Conservation (phyloP, 805 yeast genomes). For the Candida schatavii region DNA sequence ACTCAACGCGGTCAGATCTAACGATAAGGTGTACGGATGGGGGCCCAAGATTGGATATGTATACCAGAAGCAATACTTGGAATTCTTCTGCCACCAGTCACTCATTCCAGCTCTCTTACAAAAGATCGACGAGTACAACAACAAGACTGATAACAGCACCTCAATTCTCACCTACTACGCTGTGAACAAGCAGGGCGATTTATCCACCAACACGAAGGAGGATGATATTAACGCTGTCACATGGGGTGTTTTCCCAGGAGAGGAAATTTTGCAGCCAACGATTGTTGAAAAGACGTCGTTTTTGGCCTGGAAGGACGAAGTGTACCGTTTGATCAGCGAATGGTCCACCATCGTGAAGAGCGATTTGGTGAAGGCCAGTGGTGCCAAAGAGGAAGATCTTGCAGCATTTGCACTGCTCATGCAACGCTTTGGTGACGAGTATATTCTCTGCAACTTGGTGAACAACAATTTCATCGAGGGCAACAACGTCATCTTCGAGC, state of each 20-base stretch:
- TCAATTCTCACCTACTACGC: conserved; percentile 72
- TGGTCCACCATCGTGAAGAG: conserved; percentile 62
- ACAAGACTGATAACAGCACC: conserved; percentile 35
- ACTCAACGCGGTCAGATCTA: conserved; percentile 73
- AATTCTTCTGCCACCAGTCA: conserved; percentile 69
- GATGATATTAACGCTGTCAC: conserved; percentile 92
- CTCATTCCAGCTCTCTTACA: conserved; percentile 38
- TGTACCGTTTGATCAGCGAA: conserved; percentile 75
- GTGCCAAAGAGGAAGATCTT: conserved; percentile 25
- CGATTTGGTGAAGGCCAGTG: conserved; percentile 30
- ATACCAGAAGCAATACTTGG: conserved; percentile 91
- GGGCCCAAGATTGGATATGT: conserved; percentile 93
- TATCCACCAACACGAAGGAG: conserved; percentile 66
- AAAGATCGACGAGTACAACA: conserved; percentile 46
- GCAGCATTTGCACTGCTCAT: conserved; percentile 41
- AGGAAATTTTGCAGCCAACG: conserved; percentile 92
- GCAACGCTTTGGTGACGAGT: conserved; percentile 50
- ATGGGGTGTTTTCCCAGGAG: conserved; percentile 98
- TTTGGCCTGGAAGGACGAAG: conserved; percentile 97
- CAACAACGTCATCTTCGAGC: conserved; percentile 53
- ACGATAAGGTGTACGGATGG: conserved; percentile 81
- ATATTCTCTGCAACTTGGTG: conserved; percentile 80
- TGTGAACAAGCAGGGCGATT: conserved; percentile 54
- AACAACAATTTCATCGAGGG: conserved; percentile 73
- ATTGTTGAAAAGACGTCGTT: conserved; percentile 90